Evolutionary conservation across 2,329 filamentous ascomycete genomes (phyloP), one percentile per base, ranked within the genome.

Genomic region (Colletotrichum sp.): DNA sequence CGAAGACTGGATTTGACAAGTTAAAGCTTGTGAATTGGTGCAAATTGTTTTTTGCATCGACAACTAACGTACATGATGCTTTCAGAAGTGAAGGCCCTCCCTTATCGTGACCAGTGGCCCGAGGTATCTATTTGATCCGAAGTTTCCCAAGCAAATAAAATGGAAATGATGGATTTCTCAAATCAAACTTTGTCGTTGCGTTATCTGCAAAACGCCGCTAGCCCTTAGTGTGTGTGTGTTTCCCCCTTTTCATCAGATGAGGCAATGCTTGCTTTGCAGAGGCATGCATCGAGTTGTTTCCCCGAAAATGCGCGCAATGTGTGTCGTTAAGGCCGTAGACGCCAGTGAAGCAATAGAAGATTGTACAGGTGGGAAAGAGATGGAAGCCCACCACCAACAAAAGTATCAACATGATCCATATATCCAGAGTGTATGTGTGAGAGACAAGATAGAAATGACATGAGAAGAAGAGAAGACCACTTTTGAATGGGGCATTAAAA

Each of bases 51-150:
- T 18, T 56, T 48, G 52, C 28, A 55, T 13, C n/a, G 60, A 43
- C 60, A 61, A 34, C 28, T 27, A 60, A 48, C 67, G 7, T 73
- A 55, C 43, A 56, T 68, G 64, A 13, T 68, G 73, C 56, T 56
- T 70, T 70, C 56, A 48, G 73, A 68, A 68, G 56, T 65, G 69
- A 65, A 68, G 36, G 62, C 69, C 70, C 34, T 68, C 64, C 69
- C 56, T 43, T 73, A 22, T 64, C 62, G 30, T 68, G 56, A 48
- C 69, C 64, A 58, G 28, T 28, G 70, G 56, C 73, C 64, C 43
- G 30, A 75, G 70, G 73, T 75, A 73, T 75, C 73, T 75, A 36
- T 27, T 68, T 48, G 39, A 68, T 72, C 56, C 34, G 36, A 39
- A 61, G 18, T 43, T 48, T 48, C 22, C 25, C 22, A 28, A 15